Evolutionary conservation across 805 yeast genomes (phyloP).

Genomic region (Kuraishia borneana): DNA sequence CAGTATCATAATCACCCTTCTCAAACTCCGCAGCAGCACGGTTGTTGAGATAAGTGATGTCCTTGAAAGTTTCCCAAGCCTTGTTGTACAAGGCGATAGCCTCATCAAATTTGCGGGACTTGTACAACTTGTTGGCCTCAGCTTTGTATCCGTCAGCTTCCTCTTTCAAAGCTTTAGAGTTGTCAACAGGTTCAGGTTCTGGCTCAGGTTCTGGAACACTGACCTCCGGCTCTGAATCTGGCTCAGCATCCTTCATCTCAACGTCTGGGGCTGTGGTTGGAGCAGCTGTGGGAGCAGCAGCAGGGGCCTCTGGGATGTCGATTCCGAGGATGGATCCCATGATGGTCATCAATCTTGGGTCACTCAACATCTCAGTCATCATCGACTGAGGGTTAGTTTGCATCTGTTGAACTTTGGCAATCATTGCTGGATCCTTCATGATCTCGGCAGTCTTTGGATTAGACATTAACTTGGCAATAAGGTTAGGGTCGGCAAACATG

Average conservation of each 20-base stretch:
- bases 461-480: conserved; percentile 60
- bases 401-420: conserved; percentile 51
- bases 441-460: conserved; percentile 84
- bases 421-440: conserved; percentile 81
- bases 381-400: conserved; percentile 67
- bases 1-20: conserved; percentile 82
- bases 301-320: conserved; percentile 30
- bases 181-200: conserved; percentile 8
- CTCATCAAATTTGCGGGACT: conserved; percentile 79
- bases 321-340: conserved; percentile 82
- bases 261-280: conserved; percentile 13
- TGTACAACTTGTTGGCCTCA: conserved; percentile 80
- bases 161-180: conserved; percentile 25
- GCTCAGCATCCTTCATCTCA: conserved; percentile 24
- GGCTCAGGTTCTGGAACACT: conserved; percentile 17
- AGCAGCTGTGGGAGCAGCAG: conserved; percentile 16
- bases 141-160: conserved; percentile 66
- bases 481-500: conserved; percentile 71
- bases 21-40: conserved; percentile 97
- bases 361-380: conserved; percentile 59
- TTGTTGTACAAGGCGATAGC: conserved; percentile 79
- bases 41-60: conserved; percentile 90
- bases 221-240: conserved; percentile 18
- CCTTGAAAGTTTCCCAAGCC: conserved; percentile 76
- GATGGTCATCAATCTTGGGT: conserved; percentile 81